Evolutionary conservation across 2,329 filamentous ascomycete species (phyloP), one percentile per base, ranked within the genome.

Genomic region (Colletotrichum cereale): DNA sequence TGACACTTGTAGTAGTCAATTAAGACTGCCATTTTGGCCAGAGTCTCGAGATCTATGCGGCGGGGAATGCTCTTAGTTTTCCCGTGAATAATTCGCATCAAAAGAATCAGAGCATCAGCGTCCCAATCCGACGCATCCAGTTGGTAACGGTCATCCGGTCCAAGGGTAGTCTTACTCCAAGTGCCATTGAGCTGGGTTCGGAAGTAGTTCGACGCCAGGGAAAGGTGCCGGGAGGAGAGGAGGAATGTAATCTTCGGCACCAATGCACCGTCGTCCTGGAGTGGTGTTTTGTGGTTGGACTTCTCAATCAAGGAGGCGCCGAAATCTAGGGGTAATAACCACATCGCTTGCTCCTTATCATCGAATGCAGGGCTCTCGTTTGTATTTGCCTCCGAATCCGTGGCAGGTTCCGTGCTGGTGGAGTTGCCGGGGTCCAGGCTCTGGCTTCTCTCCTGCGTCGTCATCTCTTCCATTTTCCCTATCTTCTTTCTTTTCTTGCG

Each of bases 61-160:
- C 64, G 64, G 2, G 77, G 77, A 0, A 79, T 74, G 2, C 53
- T 52, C 52, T 72, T 65, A 4, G 73, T 69, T 21, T 74, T 76
- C 5, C 77, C 74, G 26, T 79, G 78, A 4, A 79, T 77, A n/a
- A 79, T 75, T 40, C 76, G 65, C 26, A 79, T 74, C 2, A 80
- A 48, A 47, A 78, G 75, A 3, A 78, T 53, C 14, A 80, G 40
- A 5, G 79, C 77, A 7, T 76, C 72, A 7, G 66, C 50, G 61
- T 80, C 77, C 78, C 79, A 81, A 2, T 48, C 62, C 3, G 12
- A 42, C 69, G 72, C 62, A 14, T 50, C 18, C 6, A 73, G 4
- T 6, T 61, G 38, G 21, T 48, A 62, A 36, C 52, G 36, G 38
- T 47, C 53, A 24, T 69, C 71, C 3, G 31, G 12, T 21, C 36